Conservation (phyloP, 768 basidiomycete genomes). For the Mycena latifolia region DNA sequence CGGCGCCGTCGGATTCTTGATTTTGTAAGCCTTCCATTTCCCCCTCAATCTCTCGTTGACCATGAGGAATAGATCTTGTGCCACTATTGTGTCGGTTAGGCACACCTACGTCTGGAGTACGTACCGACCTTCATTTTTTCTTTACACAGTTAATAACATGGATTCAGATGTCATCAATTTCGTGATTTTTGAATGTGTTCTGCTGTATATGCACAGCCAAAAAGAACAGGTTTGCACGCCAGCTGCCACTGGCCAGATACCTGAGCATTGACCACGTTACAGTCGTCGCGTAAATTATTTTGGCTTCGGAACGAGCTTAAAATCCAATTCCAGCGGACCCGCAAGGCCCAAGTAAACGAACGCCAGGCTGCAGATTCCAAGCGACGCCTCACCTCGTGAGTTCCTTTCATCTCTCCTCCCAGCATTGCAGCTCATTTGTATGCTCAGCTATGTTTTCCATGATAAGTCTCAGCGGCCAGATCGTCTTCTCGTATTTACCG, state of each 20-base stretch:
- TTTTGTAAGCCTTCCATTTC: constrained; percentile 44
- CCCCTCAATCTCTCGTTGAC: no score
- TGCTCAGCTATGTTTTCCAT: constrained; percentile 38
- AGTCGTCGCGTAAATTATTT: constrained; percentile 61
- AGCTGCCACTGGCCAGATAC: not conserved
- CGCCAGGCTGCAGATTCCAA: constrained; percentile 60
- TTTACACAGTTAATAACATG: not conserved
- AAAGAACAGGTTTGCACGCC: constrained; percentile 47
- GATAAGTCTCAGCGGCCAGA: constrained; percentile 44
- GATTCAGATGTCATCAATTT: constrained; percentile 59
- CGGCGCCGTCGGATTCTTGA: constrained; percentile 52
- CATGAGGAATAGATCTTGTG: constrained; percentile 13
- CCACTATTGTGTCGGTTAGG: constrained; percentile 22
- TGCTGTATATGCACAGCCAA: constrained; percentile 63
- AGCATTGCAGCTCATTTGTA: constrained; percentile 57
- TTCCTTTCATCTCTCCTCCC: constrained; percentile 44
- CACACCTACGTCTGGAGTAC: constrained; percentile 2
- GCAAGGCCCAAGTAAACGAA: constrained; percentile 63
- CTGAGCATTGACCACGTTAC: not conserved
- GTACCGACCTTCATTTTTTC: not conserved
- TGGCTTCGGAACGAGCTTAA: constrained; percentile 65
- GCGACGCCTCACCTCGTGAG: constrained; percentile 43
- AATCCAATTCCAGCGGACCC: constrained; percentile 53
- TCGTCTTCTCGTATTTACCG: not conserved
- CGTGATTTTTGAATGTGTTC: constrained; percentile 67